Conservation (phyloP, 176 grass and related monocot species). For the Musa beccarii region DNA sequence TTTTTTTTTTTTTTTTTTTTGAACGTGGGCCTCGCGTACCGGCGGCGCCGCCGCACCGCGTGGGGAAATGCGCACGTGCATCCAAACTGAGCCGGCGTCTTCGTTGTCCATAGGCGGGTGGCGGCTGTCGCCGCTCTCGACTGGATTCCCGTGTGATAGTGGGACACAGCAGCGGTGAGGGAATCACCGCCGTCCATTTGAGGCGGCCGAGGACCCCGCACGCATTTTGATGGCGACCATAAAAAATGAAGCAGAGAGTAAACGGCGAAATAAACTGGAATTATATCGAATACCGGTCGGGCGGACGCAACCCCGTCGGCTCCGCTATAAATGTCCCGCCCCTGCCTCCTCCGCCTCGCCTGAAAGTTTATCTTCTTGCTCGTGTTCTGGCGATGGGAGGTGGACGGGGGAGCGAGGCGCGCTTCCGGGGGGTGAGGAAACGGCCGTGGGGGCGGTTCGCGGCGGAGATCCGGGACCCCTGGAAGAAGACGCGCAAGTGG, state of each 20-base stretch:
- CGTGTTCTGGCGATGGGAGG: neutral
- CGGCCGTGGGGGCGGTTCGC: slow-evolving; percentile 25
- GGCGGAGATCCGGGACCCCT: slow-evolving; percentile 24
- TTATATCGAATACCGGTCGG: slow-evolving; percentile 18
- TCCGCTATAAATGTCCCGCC: slow-evolving; percentile 16
- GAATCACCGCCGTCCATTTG: slow-evolving; percentile 17
- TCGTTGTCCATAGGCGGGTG: neutral
- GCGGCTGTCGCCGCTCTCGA: neutral
- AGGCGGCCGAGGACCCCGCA: neutral
- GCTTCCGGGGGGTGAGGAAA: slow-evolving; percentile 23
- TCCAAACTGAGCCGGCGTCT: neutral
- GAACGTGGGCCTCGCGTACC: no score
- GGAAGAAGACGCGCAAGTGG: slow-evolving; percentile 28
- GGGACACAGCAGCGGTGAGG: neutral
- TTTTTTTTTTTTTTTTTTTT: no score
- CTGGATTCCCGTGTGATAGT: no score
- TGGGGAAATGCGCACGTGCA: neutral
- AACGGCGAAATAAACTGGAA: neutral
- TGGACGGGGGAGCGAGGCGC: neutral
- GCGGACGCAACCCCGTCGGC: slow-evolving; percentile 8
- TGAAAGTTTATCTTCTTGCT: neutral
- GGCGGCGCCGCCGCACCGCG: no score
- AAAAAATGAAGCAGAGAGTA: neutral
- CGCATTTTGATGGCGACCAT: neutral
- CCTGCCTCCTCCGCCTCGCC: neutral